phyloP scores from a whole-genome alignment of 2,329 filamentous ascomycete genomes.

The Xylariaceae sp. region DNA sequence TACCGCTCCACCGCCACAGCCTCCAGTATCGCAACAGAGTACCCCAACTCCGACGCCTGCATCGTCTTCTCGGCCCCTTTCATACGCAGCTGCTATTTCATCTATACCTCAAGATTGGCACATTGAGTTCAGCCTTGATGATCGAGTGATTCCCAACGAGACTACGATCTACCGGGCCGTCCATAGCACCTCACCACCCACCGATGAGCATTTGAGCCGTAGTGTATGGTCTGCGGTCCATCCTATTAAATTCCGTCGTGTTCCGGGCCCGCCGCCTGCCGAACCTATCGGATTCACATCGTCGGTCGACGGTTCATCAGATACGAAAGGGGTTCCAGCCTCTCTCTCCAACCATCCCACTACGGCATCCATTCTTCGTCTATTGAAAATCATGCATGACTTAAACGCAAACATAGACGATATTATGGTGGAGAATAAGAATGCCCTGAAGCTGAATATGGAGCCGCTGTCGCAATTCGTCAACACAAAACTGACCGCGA shows the following conservation, averaged over 20 bases:
- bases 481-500: slow-evolving; percentile 97
- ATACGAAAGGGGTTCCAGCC: slow-evolving; percentile 66
- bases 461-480: slow-evolving; percentile 94
- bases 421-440: slow-evolving; percentile 77
- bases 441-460: slow-evolving; percentile 68
- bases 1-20: slow-evolving; percentile 43
- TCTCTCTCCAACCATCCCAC: slow-evolving; percentile 83
- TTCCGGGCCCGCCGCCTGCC: slow-evolving; percentile 77
- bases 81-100: slow-evolving; percentile 84
- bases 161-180: slow-evolving; percentile 96
- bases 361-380: slow-evolving; percentile 82
- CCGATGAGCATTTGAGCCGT: slow-evolving; percentile 68
- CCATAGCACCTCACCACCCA: slow-evolving; percentile 59
- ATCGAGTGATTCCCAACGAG: slow-evolving; percentile 81
- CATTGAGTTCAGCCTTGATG: slow-evolving; percentile 89
- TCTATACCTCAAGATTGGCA: slow-evolving; percentile 91
- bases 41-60: slow-evolving; percentile 50
- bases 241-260: slow-evolving; percentile 87
- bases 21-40: slow-evolving; percentile 43
- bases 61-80: slow-evolving; percentile 67
- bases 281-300: slow-evolving; percentile 68
- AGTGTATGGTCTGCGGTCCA: slow-evolving; percentile 91
- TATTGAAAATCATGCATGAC: slow-evolving; percentile 89
- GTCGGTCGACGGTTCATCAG: slow-evolving; percentile 50
- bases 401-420: slow-evolving; percentile 94